Evolutionary conservation across 148 eudicot species (phyloP).

Genomic region (Hydrangea macrophylla): DNA sequence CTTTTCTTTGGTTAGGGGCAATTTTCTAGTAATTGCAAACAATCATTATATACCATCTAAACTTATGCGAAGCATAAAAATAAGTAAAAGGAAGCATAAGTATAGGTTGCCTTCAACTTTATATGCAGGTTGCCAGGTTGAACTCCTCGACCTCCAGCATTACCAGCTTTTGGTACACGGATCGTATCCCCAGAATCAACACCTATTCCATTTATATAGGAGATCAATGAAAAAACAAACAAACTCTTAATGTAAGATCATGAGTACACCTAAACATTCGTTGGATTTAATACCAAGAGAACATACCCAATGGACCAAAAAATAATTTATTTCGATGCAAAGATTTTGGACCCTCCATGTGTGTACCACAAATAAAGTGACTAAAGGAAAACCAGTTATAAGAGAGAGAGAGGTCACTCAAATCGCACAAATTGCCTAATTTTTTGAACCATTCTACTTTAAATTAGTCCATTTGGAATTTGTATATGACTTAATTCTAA

Average conservation of each 20-base stretch:
- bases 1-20: not conserved
- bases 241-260: not conserved
- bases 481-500: too few species aligned
- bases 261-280: not conserved
- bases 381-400: too few species aligned
- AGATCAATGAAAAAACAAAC: conserved; percentile 15
- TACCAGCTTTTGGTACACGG: conserved; percentile 84
- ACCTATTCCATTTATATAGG: conserved; percentile 38
- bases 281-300: not conserved
- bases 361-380: too few species aligned
- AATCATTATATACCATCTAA: conserved; percentile 4
- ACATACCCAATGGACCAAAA: too few species aligned
- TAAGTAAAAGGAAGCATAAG: not conserved
- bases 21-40: not conserved
- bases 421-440: too few species aligned
- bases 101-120: conserved; percentile 59
- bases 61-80: conserved; percentile 3
- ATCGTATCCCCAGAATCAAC: conserved; percentile 88
- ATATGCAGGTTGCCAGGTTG: conserved; percentile 71
- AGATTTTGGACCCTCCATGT: too few species aligned
- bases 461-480: too few species aligned
- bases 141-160: conserved; percentile 66
- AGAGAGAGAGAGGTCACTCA: too few species aligned
- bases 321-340: too few species aligned
- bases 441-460: too few species aligned